Conservation (phyloP, 495 filamentous ascomycete genomes). For the Penicillium mononematosum region DNA sequence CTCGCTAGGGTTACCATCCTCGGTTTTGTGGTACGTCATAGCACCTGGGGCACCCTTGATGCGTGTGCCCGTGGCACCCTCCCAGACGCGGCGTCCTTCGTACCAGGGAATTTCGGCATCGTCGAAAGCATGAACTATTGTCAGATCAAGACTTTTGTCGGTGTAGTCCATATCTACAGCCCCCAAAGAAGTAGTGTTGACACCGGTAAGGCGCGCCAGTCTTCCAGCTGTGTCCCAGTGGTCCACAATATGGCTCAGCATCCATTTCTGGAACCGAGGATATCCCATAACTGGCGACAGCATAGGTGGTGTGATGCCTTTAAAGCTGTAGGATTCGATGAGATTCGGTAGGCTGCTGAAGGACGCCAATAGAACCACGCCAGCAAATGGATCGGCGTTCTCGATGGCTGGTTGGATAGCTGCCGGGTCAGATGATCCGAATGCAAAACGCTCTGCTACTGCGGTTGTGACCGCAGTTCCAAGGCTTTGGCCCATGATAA, state of each 20-base stretch:
- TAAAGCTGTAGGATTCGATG: constrained; percentile 68
- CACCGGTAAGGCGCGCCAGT: constrained; percentile 43
- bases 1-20: constrained; percentile 32
- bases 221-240: constrained; percentile 55
- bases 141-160: constrained; percentile 57
- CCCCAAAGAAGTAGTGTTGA: constrained; percentile 24
- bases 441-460: constrained; percentile 65
- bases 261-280: constrained; percentile 49
- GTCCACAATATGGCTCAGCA: constrained; percentile 51
- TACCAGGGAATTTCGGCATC: constrained; percentile 74
- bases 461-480: constrained; percentile 81
- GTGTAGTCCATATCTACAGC: constrained; percentile 35
- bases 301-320: constrained; percentile 75
- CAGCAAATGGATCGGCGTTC: constrained; percentile 58
- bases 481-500: constrained; percentile 83
- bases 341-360: constrained; percentile 75
- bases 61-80: constrained; percentile 42
- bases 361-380: constrained; percentile 72
- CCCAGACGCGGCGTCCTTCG: constrained; percentile 54
- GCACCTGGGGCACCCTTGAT: constrained; percentile 53
- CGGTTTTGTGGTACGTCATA: constrained; percentile 37
- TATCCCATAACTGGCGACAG: constrained; percentile 68
- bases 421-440: constrained; percentile 39
- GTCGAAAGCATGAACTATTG: constrained; percentile 71
- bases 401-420: constrained; percentile 38